Base-by-base conservation (phyloP, 352 stramenopile genomes). In the Globisporangium uncinulatum region DNA sequence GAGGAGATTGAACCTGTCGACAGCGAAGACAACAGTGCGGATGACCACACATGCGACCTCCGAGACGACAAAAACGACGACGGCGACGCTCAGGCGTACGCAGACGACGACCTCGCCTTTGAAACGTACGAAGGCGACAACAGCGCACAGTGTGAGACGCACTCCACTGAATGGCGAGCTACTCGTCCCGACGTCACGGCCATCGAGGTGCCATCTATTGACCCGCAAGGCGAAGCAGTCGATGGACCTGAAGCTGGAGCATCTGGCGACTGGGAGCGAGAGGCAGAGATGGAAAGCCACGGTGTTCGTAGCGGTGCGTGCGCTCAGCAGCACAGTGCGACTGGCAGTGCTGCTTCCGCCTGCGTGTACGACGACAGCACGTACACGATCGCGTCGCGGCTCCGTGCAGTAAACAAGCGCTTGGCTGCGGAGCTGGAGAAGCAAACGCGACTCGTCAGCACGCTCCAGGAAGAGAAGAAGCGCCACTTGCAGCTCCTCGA, bases 381-480 rank as follows among this genome's bases (percentile, higher is more conserved):
- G 24, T 86, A 86, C 57, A 65, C 56, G 15, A 68, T 86, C 21
- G 71, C 86, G 13, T 73, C 72, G 0, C 71, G 66, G 20, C 61
- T 89, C 11, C 74, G 74, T 1, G 57, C 67, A 20, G 48, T 71
- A 7, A 89, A 86, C 59, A 84, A 79, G 37, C 66, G 67, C 1
- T 55, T 89, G 1, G 59, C 56, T 4, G 51, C 59, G 7, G 66
- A 86, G 50, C 42, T 89, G 1, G 73, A 86, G 13, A 70, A 78
- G 47, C 79, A 87, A 51, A 66, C 55, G 4, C 83, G 82, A n/a
- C 54, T 81, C 13, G 51, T 87, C 14, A 15, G 62, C 10, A 55
- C 61, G 0, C 56, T 89, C 2, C 65, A 70, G 10, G 70, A 82
- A 36, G 77, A 89, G 17, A 88, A 82, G 37, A 78, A 76, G 37